Evolutionary conservation across 2,329 filamentous ascomycete genomes (phyloP), one percentile per base, ranked within the genome.

Genomic region (Lecanicillium sp.): DNA sequence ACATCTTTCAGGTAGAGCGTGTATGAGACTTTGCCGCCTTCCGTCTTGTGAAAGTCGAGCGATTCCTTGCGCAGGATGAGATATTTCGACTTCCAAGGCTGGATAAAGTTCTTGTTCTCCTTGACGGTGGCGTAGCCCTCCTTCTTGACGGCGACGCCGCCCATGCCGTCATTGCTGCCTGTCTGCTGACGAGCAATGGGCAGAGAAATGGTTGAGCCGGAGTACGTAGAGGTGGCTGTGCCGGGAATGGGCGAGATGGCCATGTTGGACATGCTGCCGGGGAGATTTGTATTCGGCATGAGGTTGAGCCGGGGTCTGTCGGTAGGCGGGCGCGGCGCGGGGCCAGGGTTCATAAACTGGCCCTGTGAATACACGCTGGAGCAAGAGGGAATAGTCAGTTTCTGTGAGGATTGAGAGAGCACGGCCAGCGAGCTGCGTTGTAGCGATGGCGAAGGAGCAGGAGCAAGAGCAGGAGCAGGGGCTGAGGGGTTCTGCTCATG

Each of bases 301-400:
- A 94, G 73, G 53, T 81, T 81, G 49, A 95, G 77, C 56, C 86
- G 82, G 44, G 88, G 86, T 53, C 86, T 79, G 56, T 92, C 86
- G 44, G 76, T 81, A 25, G 22, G 92, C 44, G 92, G 90, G 54
- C 85, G 83, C 49, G 92, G 92, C 50, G 92, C 90, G 52, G 92
- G 90, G 48, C 92, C 88, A 46, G 92, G 88, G 63, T 97, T 97
- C 85, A 97, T 94, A 68, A 97, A 97, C 61, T 80, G 77, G 53
- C 71, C 75, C 48, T 69, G 66, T 30, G 73, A 65, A 56, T 79
- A 81, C 51, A 73, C 62, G 56, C 74, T 79, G 53, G 22, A 17
- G n/a, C n/a, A 37, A 14, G 5, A 12, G 28, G 8, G 22, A 33
- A 31, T 31, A 8, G 6, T 31, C 8, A 33, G 15, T 31, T 38